Evolutionary conservation across 768 basidiomycete genomes (phyloP).

Genomic region (Kwoniella europaea): DNA sequence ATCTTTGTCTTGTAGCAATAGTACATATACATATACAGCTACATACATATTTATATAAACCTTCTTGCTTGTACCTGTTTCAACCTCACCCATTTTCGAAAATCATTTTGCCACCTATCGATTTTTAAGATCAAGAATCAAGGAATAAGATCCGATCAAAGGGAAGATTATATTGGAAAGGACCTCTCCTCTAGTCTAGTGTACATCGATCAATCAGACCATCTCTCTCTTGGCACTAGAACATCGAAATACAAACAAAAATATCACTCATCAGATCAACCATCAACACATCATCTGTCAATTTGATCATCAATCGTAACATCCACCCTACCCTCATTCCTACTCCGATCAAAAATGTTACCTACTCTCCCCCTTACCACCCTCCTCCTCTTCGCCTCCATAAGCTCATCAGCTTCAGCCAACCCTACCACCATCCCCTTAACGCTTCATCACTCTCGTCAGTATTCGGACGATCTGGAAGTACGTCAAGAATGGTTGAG

Average conservation of each 20-base stretch:
- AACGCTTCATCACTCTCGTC: slow-evolving; percentile 34
- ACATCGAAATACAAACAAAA: not conserved
- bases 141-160: not conserved
- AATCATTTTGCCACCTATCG: not conserved
- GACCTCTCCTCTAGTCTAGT: not conserved
- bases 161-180: not conserved
- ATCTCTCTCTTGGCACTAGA: not conserved
- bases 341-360: not conserved
- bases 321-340: not conserved
- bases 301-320: not conserved
- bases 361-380: not conserved
- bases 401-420: not conserved
- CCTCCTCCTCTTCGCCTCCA: not conserved
- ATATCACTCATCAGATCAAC: not conserved
- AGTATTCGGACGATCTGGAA: slow-evolving; percentile 46
- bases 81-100: not conserved
- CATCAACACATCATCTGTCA: no score
- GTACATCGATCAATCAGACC: not conserved
- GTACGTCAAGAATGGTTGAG: slow-evolving; percentile 52
- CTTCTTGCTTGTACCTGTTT: not conserved
- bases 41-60: not conserved
- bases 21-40: no score
- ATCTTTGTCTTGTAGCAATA: not conserved
- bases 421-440: slow-evolving; percentile 22
- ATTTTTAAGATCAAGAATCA: not conserved